Evolutionary conservation across 345 rosid genomes (phyloP), one percentile per base, ranked within the genome.

Genomic region (Luvunga scandens): DNA sequence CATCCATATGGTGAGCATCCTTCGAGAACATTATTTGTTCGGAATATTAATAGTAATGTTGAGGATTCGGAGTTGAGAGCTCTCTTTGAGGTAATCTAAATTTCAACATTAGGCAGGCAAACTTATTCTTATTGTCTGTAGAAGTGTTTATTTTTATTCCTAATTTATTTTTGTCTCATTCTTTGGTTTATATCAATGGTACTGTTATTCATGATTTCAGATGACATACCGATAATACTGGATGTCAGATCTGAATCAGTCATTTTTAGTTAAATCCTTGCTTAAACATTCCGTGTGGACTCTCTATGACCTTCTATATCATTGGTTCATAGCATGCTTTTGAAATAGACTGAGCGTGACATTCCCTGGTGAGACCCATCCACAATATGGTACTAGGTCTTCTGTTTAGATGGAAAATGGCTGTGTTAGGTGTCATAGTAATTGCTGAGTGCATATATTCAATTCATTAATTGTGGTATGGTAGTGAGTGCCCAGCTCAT

Each of bases 1-100:
- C 94, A 92, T 83, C 97, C 97, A 2, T 88, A 84, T 72, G 97
- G 94, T 2, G 97, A 90, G 84, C 97, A 90, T 83, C 97, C 97
- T 66, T 92, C 94, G 8, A 89, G 97, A 84, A 92, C 97, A 25
- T 77, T 92, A 64, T 92, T 92, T 85, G 97, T 92, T 79, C 83
- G 94, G 56, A 92, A 92, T 77, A 92, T 92, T 56, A 90, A 92
- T 61, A 90, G 97, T 53, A 90, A 88, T 69, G 90, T 92, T 39
- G 97, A 90, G 45, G 97, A 92, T 82, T 82, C 84, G 0, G 97
- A 92, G 78, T 60, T 92, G 67, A 78, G 67, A 83, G 72, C 82
- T 76, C 90, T 90, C 57, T 92, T 92, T 53, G 92, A 90, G 93
- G 97, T 92, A 81, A 79, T 71, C 77, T 9, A 34, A 28, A 57